Percentiles rank a stretch among this genome's conserved stretches.
phyloP scores from a whole-genome alignment of 2,329 filamentous ascomycete genomes.

The Chrysosporium queenslandicum region DNA sequence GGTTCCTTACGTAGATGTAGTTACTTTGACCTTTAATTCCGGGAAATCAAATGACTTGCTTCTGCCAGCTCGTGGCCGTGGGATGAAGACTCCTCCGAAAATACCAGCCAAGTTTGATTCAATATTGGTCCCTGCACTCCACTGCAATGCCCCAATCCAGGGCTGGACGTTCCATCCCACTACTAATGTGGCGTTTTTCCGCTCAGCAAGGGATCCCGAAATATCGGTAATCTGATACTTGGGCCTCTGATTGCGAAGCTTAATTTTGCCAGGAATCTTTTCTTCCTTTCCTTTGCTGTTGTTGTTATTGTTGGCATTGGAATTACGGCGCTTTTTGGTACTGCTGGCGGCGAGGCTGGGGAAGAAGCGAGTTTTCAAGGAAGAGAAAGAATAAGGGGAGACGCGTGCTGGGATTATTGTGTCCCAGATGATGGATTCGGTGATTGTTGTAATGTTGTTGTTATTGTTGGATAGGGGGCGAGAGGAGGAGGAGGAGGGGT shows the following conservation, averaged over 20 bases:
- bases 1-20: not conserved
- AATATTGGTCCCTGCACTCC: slow-evolving; percentile 49
- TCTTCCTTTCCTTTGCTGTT: slow-evolving; percentile 17
- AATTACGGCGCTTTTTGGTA: slow-evolving; percentile 18
- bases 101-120: slow-evolving; percentile 18
- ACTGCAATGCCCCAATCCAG: slow-evolving; percentile 82
- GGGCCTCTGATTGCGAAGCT: slow-evolving; percentile 72
- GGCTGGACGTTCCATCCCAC: slow-evolving; percentile 96
- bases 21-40: slow-evolving; percentile 41
- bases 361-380: slow-evolving; percentile 31
- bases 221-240: slow-evolving; percentile 98
- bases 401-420: slow-evolving; percentile 66
- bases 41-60: slow-evolving; percentile 49
- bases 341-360: slow-evolving; percentile 22
- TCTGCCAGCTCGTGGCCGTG: slow-evolving; percentile 41
- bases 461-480: slow-evolving; percentile 24
- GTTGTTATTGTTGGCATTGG: slow-evolving; percentile 14
- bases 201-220: slow-evolving; percentile 62
- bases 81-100: slow-evolving; percentile 41
- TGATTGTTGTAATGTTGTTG: slow-evolving; percentile 33
- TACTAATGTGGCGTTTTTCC: slow-evolving; percentile 63
- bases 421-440: slow-evolving; percentile 37
- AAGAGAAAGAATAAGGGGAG: slow-evolving; percentile 35
- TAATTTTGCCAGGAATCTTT: slow-evolving; percentile 51
- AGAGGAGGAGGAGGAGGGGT: slow-evolving; percentile 36